phyloP scores from a whole-genome alignment of 2,329 filamentous ascomycete species.

The Setomelanomma holmii region DNA sequence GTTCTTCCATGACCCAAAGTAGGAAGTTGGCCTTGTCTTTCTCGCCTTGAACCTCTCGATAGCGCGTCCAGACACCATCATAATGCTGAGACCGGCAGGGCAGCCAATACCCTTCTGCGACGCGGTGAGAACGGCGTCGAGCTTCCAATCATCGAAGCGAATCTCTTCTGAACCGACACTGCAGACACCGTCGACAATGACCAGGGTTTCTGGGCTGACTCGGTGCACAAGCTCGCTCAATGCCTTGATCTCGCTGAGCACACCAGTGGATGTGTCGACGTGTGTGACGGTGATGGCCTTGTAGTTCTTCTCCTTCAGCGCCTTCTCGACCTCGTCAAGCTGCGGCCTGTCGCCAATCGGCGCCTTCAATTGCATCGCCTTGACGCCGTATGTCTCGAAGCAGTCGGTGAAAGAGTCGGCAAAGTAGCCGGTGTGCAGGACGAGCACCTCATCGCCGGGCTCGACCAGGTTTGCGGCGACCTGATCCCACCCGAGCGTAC shows the following conservation, averaged over 20 bases:
- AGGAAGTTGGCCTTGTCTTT: slow-evolving; percentile 82
- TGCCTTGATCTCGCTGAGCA: slow-evolving; percentile 87
- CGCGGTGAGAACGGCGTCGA: slow-evolving; percentile 92
- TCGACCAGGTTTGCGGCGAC: slow-evolving; percentile 94
- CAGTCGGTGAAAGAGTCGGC: slow-evolving; percentile 94
- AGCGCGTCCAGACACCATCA: slow-evolving; percentile 90
- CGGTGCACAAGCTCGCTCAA: slow-evolving; percentile 82
- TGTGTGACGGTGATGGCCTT: slow-evolving; percentile 95
- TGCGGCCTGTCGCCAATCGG: slow-evolving; percentile 88
- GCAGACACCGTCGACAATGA: slow-evolving; percentile 96
- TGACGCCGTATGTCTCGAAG: slow-evolving; percentile 87
- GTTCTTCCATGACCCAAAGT: slow-evolving; percentile 97
- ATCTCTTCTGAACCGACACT: slow-evolving; percentile 97
- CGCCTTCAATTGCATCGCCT: slow-evolving; percentile 87
- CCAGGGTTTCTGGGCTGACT: slow-evolving; percentile 87
- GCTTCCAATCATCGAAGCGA: slow-evolving; percentile 90
- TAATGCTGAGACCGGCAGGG: slow-evolving; percentile 90
- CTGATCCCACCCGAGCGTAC: slow-evolving; percentile 95
- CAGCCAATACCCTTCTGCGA: slow-evolving; percentile 97
- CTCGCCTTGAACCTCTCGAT: slow-evolving; percentile 80
- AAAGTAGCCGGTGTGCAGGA: slow-evolving; percentile 97
- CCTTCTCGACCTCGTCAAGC: slow-evolving; percentile 85
- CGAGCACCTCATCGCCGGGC: slow-evolving; percentile 85
- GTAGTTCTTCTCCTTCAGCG: slow-evolving; percentile 88
- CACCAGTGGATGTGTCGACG: slow-evolving; percentile 96